Base-by-base conservation (phyloP, 805 yeast genomes). In the Millerozyma acaciae region DNA sequence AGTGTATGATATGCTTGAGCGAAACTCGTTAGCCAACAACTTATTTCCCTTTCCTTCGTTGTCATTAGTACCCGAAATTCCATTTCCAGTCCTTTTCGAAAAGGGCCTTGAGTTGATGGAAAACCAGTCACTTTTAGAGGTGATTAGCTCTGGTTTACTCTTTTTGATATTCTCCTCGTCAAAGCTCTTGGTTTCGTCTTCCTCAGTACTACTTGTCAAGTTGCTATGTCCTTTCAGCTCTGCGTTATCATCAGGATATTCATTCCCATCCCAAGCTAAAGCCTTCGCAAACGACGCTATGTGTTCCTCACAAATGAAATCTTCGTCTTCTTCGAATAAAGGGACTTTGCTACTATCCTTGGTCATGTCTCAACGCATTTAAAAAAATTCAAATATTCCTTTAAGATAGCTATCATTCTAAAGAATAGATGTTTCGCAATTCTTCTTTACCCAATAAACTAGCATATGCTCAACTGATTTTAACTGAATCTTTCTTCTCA, bases 221-320 rank as follows among this genome's bases (percentile, higher is more conserved):
- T 6, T 3, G 10, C 10, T 14, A 15, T 13, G 16, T n/a, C 3
- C 6, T 21, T 30, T 34, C 12, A 24, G 21, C n/a, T 22, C 15
- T 12, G 14, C 7, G 3, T 9, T 13, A 13, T 21, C 32, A 8
- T 28, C 33, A 21, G 9, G 12, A 12, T 30, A 19, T 28, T 35
- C 20, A 33, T 10, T 19, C 6, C 58, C 62, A 12, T 62, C 68
- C 63, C 66, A 64, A 5, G 48, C 40, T 12, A 66, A 42, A 0
- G 72, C 71, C 30, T 52, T 55, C 8, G 69, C 70, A 47, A 66
- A 66, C 16, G 60, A 56, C 18, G 55, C 51, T 15, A 65, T 61
- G 35, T 65, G 66, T 13, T 54, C 53, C 29, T 57, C 65, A 36
- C 59, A 44, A 18, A 65, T 46, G 39, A 50, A 61, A 35, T 60